A percentile compares a stretch with the other conserved stretches of the same genome.
Conservation (phyloP, 176 grass and related monocot species). For the Zea luxurians region DNA sequence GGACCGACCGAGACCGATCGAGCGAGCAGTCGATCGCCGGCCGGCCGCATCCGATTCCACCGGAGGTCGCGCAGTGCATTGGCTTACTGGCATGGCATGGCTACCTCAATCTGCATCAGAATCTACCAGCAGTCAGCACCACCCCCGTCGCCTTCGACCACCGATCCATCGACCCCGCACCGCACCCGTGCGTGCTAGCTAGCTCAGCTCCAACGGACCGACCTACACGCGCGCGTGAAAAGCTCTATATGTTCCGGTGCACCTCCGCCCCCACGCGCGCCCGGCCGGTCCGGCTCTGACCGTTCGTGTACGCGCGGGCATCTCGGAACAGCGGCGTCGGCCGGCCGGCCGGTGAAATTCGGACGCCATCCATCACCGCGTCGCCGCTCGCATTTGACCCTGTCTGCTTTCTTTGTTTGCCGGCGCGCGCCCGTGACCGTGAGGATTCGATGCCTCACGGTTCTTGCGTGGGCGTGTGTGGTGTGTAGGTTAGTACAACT, state of each 20-base stretch:
- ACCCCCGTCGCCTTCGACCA: neutral
- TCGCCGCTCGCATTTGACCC: neutral
- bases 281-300: too few relatives aligned
- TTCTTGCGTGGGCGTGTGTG: too few relatives aligned
- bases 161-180: neutral
- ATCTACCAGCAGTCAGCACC: constrained; percentile 4
- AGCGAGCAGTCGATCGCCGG: neutral
- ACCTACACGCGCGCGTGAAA: neutral
- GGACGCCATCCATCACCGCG: neutral
- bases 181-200: neutral
- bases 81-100: neutral
- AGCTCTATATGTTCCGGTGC: too few relatives aligned
- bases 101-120: constrained; percentile 29
- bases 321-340: constrained; percentile 37
- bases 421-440: too few relatives aligned
- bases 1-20: neutral
- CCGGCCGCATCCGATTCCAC: constrained; percentile 40
- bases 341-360: too few relatives aligned
- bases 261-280: too few relatives aligned
- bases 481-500: neutral
- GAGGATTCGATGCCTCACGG: constrained; percentile 27
- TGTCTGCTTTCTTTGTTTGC: neutral
- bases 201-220: neutral
- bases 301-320: neutral
- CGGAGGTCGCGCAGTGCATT: neutral